Conservation (phyloP, 2,329 filamentous ascomycete species). For the Xylogone sp. region DNA sequence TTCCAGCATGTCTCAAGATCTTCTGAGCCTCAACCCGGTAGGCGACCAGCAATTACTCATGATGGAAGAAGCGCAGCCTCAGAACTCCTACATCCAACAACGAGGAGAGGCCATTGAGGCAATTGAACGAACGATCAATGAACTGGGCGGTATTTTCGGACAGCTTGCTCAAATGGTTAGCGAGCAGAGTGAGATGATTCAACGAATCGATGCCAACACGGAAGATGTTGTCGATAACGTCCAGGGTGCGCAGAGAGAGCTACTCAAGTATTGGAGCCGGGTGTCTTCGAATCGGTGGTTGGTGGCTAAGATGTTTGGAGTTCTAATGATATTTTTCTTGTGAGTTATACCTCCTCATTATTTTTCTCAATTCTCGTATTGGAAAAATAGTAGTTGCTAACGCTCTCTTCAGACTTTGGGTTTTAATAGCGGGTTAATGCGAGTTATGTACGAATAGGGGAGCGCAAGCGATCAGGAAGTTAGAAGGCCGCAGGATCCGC, state of each 20-base stretch:
- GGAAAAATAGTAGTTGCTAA: too few species aligned
- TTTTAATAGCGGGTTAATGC: conserved; percentile 21
- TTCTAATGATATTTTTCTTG: conserved; percentile 91
- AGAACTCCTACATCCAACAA: conserved; percentile 88
- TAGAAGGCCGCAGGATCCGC: too few species aligned
- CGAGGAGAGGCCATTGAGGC: conserved; percentile 94
- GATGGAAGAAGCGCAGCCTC: conserved; percentile 87
- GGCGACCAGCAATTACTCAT: conserved; percentile 85
- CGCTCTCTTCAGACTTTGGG: conserved; percentile 20
- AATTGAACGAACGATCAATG: conserved; percentile 91
- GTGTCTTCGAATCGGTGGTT: conserved; percentile 96
- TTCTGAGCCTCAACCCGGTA: conserved; percentile 79
- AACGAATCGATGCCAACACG: conserved; percentile 94
- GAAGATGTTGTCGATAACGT: conserved; percentile 98
- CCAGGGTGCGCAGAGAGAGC: conserved; percentile 88
- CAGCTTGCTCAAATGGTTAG: conserved; percentile 96
- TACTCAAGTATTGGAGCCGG: conserved; percentile 95
- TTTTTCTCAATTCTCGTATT: not conserved
- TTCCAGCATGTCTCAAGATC: conserved; percentile 49
- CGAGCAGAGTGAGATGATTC: conserved; percentile 96
- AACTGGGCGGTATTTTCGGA: conserved; percentile 88
- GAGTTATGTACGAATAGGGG: too few species aligned
- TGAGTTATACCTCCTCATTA: conserved; percentile 31
- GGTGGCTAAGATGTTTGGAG: conserved; percentile 82
- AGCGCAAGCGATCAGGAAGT: not conserved